Conservation (phyloP, 2,329 filamentous ascomycete genomes). For the Microthyrium microscopicum region DNA sequence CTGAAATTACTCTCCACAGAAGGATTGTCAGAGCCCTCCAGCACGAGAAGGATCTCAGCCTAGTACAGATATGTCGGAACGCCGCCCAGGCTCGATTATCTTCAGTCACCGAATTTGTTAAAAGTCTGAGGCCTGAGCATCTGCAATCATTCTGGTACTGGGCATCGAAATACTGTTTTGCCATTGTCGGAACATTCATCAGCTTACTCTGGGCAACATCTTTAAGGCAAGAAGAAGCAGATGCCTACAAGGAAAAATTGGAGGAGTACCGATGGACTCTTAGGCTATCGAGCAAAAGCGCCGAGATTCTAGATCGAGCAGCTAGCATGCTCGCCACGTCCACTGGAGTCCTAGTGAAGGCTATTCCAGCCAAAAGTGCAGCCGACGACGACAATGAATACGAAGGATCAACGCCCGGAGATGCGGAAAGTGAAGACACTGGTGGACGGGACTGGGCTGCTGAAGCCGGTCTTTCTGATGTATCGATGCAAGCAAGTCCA, state of each 20-base stretch:
- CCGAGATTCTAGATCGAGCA: slow-evolving; percentile 26
- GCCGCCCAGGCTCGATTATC: slow-evolving; percentile 27
- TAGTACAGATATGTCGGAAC: slow-evolving; percentile 22
- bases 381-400: too few relatives aligned
- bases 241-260: slow-evolving; percentile 19
- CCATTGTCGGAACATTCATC: slow-evolving; percentile 26
- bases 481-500: too few relatives aligned
- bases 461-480: too few relatives aligned
- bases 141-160: slow-evolving; percentile 32
- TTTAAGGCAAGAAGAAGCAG: slow-evolving; percentile 17
- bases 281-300: slow-evolving; percentile 25
- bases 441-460: too few relatives aligned
- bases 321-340: slow-evolving; percentile 15
- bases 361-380: slow-evolving; percentile 11
- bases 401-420: too few relatives aligned
- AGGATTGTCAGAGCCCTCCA: slow-evolving; percentile 22
- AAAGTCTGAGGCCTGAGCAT: slow-evolving; percentile 26
- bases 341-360: slow-evolving; percentile 14
- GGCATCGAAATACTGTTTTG: slow-evolving; percentile 25
- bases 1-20: slow-evolving; percentile 29
- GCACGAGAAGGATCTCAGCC: slow-evolving; percentile 15
- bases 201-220: slow-evolving; percentile 23
- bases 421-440: too few relatives aligned
- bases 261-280: slow-evolving; percentile 27
- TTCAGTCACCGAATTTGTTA: slow-evolving; percentile 29